phyloP scores from a whole-genome alignment of 768 basidiomycete species.

The Tremella yokohamensis region DNA sequence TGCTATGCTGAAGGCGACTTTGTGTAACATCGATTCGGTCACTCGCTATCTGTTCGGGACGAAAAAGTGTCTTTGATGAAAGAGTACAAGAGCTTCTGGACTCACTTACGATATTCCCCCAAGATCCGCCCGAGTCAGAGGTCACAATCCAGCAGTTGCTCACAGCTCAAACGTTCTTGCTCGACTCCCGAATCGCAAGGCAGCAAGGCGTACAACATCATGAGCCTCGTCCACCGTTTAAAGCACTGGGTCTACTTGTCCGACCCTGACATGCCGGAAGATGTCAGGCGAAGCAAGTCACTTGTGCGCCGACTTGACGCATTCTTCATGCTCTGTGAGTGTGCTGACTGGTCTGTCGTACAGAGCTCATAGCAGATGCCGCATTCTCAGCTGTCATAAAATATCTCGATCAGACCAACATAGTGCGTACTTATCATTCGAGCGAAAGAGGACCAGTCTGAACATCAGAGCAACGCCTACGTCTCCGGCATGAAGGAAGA shows the following conservation, averaged over 20 bases:
- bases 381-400: constrained; percentile 9
- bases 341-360: background rate
- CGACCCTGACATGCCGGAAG: constrained; percentile 8
- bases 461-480: background rate
- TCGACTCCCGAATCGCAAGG: too few relatives aligned
- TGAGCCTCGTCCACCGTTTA: background rate
- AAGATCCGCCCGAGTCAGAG: too few relatives aligned
- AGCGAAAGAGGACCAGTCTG: background rate
- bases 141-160: too few relatives aligned
- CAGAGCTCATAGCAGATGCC: background rate
- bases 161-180: too few relatives aligned
- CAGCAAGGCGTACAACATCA: background rate
- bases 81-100: too few relatives aligned
- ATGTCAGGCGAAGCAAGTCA: background rate
- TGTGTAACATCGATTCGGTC: too few relatives aligned
- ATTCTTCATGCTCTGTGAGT: constrained; percentile 14
- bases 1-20: too few relatives aligned
- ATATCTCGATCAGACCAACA: constrained; percentile 17
- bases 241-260: constrained; percentile 2
- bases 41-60: too few relatives aligned
- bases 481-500: constrained; percentile 20
- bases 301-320: constrained; percentile 8
- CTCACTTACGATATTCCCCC: too few relatives aligned
- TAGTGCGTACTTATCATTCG: constrained; percentile 4
- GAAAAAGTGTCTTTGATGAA: too few relatives aligned